Evolutionary conservation across 1,284 basidiomycete species (phyloP), one percentile per base, ranked within the genome.

Genomic region (Puccinia triticina): DNA sequence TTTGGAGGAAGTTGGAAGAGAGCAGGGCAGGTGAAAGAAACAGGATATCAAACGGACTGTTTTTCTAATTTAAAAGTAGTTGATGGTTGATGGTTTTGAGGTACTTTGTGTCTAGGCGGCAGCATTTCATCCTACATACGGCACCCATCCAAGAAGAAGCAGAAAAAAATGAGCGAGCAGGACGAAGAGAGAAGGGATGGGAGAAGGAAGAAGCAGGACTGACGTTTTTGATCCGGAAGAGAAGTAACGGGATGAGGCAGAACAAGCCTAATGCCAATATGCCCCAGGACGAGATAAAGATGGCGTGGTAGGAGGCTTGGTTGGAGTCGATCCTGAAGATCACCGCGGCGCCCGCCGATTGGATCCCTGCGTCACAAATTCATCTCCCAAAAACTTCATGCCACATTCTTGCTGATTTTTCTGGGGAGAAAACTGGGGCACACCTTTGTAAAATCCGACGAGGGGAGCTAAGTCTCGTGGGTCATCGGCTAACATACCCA

Each of bases 371-470:
- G 18, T 18, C 26, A 29, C 5, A 12, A 72, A 34, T 18, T 29
- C 55, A n/a, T 57, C 5, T n/a, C 21, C 55, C 21, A 16, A n/a
- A 18, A 23, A 66, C 37, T 18, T 10, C 21, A 40, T 40, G 1
- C 5, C 37, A 23, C 21, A 1, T 40, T 12, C 7, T 66, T 23
- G 10, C 40, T 40, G 4, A 2, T 50, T 50, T 50, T 50, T 50
- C 11, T 14, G 18, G 18, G 48, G 48, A 29, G 43, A 21, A 61
- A 11, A 26, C 2, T 29, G 11, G 3, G n/a, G 40, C 29, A 46
- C 26, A 83, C 77, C 82, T 81, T 83, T 83, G 18, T 83, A 83
- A 71, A 83, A 83, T 32, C 82, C 82, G 0, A 78, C 72, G 2
- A 78, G 61, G n/a, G 75, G 71, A 21, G 82, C 77, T 55, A 83